phyloP scores from a whole-genome alignment of 2,329 filamentous ascomycete species.

The Sclerotinia spermophila region DNA sequence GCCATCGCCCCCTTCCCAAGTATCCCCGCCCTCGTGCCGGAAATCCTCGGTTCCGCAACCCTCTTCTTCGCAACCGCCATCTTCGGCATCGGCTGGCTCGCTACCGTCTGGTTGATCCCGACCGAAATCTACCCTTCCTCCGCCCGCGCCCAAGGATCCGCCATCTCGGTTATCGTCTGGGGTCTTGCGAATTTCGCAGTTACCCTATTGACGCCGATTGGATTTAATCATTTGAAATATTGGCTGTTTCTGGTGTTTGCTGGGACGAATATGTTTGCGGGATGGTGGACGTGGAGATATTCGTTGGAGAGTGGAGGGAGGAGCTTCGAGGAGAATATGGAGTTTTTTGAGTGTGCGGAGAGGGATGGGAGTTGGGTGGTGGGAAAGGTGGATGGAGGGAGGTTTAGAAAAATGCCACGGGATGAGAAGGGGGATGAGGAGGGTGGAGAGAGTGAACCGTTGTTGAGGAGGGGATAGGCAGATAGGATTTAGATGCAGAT shows the following conservation, averaged over 20 bases:
- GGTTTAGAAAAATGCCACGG: slow-evolving; percentile 38
- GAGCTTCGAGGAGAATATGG: slow-evolving; percentile 54
- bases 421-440: slow-evolving; percentile 19
- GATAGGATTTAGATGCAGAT: background rate
- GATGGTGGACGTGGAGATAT: slow-evolving; percentile 50
- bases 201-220: slow-evolving; percentile 60
- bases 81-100: slow-evolving; percentile 58
- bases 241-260: slow-evolving; percentile 57
- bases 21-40: slow-evolving; percentile 43
- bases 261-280: slow-evolving; percentile 47
- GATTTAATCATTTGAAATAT: slow-evolving; percentile 56
- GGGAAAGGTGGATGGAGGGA: slow-evolving; percentile 48
- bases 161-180: slow-evolving; percentile 59
- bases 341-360: slow-evolving; percentile 42
- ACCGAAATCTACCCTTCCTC: slow-evolving; percentile 62
- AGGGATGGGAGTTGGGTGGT: slow-evolving; percentile 53
- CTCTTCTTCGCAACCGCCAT: slow-evolving; percentile 57
- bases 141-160: slow-evolving; percentile 62
- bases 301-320: slow-evolving; percentile 57
- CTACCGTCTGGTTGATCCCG: slow-evolving; percentile 54
- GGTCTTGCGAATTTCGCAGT: slow-evolving; percentile 47
- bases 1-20: slow-evolving; percentile 44
- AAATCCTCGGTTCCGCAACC: slow-evolving; percentile 48
- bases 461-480: slow-evolving; percentile 22
- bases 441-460: slow-evolving; percentile 19